A percentile compares a stretch with the other conserved stretches of the same genome.
These are phyloP conservation scores for Quercus agrifolia DNA, from an alignment of 306 rosid genomes.

Conservation along the genomic window DNA sequence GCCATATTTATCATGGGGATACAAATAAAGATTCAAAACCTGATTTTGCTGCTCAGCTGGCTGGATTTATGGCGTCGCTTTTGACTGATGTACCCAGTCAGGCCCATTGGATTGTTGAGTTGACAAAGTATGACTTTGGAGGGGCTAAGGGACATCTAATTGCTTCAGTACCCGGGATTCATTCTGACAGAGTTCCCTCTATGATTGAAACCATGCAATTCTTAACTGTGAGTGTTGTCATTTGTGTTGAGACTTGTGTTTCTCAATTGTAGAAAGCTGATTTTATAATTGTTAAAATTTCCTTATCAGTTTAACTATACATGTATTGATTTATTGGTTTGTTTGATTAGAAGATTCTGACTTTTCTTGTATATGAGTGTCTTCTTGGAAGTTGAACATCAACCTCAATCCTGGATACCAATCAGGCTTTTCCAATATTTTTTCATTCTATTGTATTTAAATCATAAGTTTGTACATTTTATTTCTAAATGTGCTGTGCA, in stretches of 20 bases:
- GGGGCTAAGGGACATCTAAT: constrained; percentile 68
- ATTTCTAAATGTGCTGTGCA: not conserved
- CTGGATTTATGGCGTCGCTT: constrained; percentile 81
- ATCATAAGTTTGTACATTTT: not conserved
- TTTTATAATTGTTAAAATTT: not conserved
- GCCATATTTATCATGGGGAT: constrained; percentile 26
- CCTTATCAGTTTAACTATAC: not conserved
- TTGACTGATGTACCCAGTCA: constrained; percentile 64
- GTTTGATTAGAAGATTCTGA: constrained; percentile 10
- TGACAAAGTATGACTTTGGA: constrained; percentile 72
- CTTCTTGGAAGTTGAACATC: constrained; percentile 1
- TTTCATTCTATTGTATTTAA: not conserved
- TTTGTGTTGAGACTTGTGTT: constrained; percentile 13
- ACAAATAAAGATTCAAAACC: constrained; percentile 34
- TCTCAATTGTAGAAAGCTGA: constrained; percentile 10
- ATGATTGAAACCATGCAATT: constrained; percentile 29
- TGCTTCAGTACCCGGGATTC: constrained; percentile 77
- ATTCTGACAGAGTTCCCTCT: constrained; percentile 43
- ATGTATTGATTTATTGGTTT: constrained; percentile 5
- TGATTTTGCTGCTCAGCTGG: constrained; percentile 76
- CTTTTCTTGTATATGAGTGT: not conserved
- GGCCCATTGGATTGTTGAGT: constrained; percentile 66
- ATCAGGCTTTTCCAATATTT: not conserved
- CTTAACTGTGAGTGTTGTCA: constrained; percentile 34
- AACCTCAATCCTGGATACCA: not conserved